Evolutionary conservation across 495 filamentous ascomycete species (phyloP).

Genomic region (Penicillium paradoxum): DNA sequence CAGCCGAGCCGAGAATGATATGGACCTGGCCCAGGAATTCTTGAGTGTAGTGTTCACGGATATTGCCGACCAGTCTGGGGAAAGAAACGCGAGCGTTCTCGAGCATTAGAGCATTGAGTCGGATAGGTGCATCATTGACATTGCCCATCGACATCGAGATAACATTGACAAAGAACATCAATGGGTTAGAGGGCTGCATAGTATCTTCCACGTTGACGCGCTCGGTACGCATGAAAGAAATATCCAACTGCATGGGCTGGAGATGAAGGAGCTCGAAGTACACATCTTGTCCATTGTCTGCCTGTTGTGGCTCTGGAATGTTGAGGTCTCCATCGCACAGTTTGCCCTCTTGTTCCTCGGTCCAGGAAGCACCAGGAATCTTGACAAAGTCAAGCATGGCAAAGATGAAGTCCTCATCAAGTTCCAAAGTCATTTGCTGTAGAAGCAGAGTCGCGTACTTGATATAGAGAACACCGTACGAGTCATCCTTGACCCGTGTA

Average conservation of each 20-base stretch:
- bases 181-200: conserved; percentile 74
- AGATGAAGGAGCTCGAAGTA: conserved; percentile 97
- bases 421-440: conserved; percentile 96
- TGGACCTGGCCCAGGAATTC: conserved; percentile 94
- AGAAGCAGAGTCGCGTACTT: conserved; percentile 92
- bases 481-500: conserved; percentile 94
- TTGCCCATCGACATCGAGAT: conserved; percentile 99
- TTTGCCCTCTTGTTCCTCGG: conserved; percentile 72
- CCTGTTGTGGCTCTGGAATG: conserved; percentile 84
- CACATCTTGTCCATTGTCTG: conserved; percentile 80
- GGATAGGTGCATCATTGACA: conserved; percentile 92
- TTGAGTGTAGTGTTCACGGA: conserved; percentile 92
- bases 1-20: conserved; percentile 91
- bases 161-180: conserved; percentile 98
- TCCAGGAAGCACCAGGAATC: conserved; percentile 89
- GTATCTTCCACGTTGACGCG: conserved; percentile 93
- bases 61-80: conserved; percentile 72
- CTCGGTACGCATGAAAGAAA: conserved; percentile 96
- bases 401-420: conserved; percentile 97
- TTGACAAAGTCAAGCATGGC: conserved; percentile 94
- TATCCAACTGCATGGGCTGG: conserved; percentile 95
- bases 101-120: conserved; percentile 87
- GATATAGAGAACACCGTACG: conserved; percentile 96
- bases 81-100: conserved; percentile 93
- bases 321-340: conserved; percentile 86